These are phyloP conservation scores for Pleurotus salmoneostramineus DNA, from an alignment of 768 basidiomycete species.

Conservation along the genomic window DNA sequence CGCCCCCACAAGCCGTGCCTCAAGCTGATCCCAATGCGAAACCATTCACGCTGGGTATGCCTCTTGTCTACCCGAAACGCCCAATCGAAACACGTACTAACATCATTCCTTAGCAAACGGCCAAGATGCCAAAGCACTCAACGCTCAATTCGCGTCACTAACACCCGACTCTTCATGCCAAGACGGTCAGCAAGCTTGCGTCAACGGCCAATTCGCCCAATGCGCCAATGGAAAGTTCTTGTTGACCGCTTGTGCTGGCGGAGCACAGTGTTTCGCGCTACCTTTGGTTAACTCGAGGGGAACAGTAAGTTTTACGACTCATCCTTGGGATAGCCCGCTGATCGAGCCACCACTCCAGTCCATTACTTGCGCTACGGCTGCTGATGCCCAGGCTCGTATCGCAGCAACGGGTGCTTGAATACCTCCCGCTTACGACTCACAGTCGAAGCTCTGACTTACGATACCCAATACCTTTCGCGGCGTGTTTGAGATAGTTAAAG, in stretches of 20 bases:
- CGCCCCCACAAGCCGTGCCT: not conserved
- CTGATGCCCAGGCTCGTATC: conserved; percentile 29
- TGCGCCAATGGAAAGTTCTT: conserved; percentile 31
- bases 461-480: too few relatives aligned
- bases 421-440: not conserved
- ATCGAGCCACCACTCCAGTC: conserved; percentile 2
- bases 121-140: conserved; percentile 14
- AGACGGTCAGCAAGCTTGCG: conserved; percentile 29
- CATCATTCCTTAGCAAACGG: not conserved
- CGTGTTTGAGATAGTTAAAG: too few relatives aligned
- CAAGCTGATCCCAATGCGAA: not conserved
- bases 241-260: conserved; percentile 24
- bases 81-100: too few relatives aligned
- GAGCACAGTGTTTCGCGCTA: conserved; percentile 27
- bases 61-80: not conserved
- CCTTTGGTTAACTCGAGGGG: conserved; percentile 7
- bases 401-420: conserved; percentile 23
- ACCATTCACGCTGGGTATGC: conserved; percentile 2
- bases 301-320: not conserved
- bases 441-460: too few relatives aligned
- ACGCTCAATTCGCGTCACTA: conserved; percentile 8
- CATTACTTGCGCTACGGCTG: conserved; percentile 28
- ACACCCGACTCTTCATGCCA: conserved; percentile 23
- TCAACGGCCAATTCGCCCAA: conserved; percentile 32
- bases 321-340: not conserved